phyloP scores from a whole-genome alignment of 1,284 basidiomycete genomes.

The Sphaerobolus stellatus region DNA sequence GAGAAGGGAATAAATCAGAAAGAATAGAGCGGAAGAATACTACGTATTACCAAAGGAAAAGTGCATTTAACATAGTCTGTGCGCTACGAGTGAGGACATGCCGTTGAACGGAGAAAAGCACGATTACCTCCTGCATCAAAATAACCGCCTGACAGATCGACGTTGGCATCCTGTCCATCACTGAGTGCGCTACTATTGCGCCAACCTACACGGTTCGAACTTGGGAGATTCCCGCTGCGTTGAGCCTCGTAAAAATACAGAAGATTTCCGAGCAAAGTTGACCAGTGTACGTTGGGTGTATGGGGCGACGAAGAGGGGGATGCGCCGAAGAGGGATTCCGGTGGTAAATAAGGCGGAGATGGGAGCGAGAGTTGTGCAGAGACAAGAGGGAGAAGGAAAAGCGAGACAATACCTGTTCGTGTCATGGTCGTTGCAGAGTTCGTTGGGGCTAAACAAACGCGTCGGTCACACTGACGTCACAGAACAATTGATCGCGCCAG shows the following conservation, averaged over 20 bases:
- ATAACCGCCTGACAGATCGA: conserved; percentile 85
- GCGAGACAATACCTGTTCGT: too few species aligned
- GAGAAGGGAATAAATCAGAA: conserved; percentile 18
- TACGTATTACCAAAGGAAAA: conserved; percentile 62
- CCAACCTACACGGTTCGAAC: conserved; percentile 78
- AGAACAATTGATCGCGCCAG: too few species aligned
- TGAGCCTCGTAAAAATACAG: conserved; percentile 93
- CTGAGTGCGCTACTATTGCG: conserved; percentile 75
- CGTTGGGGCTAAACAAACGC: too few species aligned
- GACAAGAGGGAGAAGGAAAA: too few species aligned
- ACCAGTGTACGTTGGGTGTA: conserved; percentile 75
- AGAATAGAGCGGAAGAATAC: not conserved
- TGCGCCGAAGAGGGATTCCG: conserved; percentile 58
- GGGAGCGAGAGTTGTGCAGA: conserved; percentile 67
- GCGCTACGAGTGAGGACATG: not conserved
- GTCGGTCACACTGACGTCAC: too few species aligned
- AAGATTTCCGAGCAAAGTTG: conserved; percentile 72
- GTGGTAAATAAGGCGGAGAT: conserved; percentile 59
- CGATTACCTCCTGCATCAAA: conserved; percentile 83
- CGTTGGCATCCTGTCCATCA: conserved; percentile 73
- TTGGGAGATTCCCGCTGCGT: conserved; percentile 72
- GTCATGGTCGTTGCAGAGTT: too few species aligned
- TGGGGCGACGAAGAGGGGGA: conserved; percentile 43
- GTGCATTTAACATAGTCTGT: conserved; percentile 86
- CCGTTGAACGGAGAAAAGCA: conserved; percentile 1